Evolutionary conservation across 1,284 basidiomycete genomes (phyloP).

Genomic region (Malassezia sp.): DNA sequence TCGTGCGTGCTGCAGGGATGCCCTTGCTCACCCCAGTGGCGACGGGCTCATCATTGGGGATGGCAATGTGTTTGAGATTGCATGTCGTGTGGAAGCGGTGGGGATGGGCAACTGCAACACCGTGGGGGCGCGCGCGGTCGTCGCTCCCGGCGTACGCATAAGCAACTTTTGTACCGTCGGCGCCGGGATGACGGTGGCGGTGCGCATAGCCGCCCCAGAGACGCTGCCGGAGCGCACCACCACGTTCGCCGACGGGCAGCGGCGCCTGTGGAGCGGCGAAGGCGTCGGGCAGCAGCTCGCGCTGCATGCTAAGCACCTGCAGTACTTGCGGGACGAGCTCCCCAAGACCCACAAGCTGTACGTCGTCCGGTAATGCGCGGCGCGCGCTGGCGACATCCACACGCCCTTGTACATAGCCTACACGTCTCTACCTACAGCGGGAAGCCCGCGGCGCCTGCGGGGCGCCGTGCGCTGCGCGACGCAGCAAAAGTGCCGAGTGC

Average conservation of each 20-base stretch:
- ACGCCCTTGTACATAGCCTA: too few species aligned
- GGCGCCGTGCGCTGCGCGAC: neutral
- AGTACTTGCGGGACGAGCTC: conserved; percentile 65
- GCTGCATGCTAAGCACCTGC: conserved; percentile 70
- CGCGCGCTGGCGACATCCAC: too few species aligned
- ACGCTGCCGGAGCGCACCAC: conserved; percentile 71
- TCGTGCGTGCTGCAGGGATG: conserved; percentile 54
- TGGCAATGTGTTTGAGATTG: conserved; percentile 83
- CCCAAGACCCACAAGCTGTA: conserved; percentile 28
- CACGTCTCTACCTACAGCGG: neutral
- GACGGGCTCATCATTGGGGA: conserved; percentile 70
- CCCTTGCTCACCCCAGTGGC: neutral
- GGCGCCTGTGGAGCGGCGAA: conserved; percentile 70
- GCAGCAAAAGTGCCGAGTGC: neutral
- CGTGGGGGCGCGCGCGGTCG: conserved; percentile 64
- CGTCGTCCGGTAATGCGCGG: conserved; percentile 21
- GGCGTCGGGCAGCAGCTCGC: conserved; percentile 72
- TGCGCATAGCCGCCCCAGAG: neutral
- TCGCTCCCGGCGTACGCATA: conserved; percentile 66
- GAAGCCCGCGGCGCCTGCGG: neutral
- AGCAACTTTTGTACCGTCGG: conserved; percentile 70
- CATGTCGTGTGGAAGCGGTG: conserved; percentile 66
- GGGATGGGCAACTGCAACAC: conserved; percentile 72
- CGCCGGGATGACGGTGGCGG: conserved; percentile 53
- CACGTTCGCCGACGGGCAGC: conserved; percentile 65